Evolutionary conservation across 257 asterid species (phyloP).

Genomic region (Gynochthodes officinalis): DNA sequence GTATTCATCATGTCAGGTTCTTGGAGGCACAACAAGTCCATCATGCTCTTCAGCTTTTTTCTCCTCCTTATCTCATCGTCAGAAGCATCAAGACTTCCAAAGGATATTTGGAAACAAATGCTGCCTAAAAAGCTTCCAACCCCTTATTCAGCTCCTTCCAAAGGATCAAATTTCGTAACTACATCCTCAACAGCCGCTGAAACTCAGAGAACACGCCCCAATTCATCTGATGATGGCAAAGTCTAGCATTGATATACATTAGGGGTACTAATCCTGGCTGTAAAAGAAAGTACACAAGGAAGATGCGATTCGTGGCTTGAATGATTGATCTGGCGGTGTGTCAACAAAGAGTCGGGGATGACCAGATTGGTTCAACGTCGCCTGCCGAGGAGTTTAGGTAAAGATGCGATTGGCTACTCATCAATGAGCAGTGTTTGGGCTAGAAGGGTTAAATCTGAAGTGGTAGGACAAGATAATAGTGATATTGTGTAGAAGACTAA

Average conservation of each 20-base stretch:
- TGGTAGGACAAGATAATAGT: no score
- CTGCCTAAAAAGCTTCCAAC: slow-evolving; percentile 82
- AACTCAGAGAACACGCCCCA: slow-evolving; percentile 41
- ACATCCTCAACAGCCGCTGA: slow-evolving; percentile 32
- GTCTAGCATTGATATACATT: slow-evolving; percentile 29
- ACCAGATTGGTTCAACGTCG: slow-evolving; percentile 7
- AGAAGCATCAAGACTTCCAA: slow-evolving; percentile 66
- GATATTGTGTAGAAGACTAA: no score
- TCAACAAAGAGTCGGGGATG: background rate
- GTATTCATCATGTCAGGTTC: slow-evolving; percentile 47
- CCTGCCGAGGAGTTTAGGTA: slow-evolving; percentile 7
- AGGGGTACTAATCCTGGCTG: background rate
- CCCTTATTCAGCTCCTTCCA: slow-evolving; percentile 83
- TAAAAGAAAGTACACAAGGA: no score
- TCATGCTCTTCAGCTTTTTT: slow-evolving; percentile 31
- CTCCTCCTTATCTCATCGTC: slow-evolving; percentile 34
- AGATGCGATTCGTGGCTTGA: no score
- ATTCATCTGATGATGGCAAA: slow-evolving; percentile 42
- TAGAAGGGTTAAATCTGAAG: no score
- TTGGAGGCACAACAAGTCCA: slow-evolving; percentile 39
- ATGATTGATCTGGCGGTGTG: background rate
- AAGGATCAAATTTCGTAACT: slow-evolving; percentile 58
- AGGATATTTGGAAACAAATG: slow-evolving; percentile 73
- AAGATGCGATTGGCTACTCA: slow-evolving; percentile 5
- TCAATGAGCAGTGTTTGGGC: background rate